These are phyloP conservation scores for Mycena maculata DNA, from an alignment of 768 basidiomycete species.

Conservation along the genomic window DNA sequence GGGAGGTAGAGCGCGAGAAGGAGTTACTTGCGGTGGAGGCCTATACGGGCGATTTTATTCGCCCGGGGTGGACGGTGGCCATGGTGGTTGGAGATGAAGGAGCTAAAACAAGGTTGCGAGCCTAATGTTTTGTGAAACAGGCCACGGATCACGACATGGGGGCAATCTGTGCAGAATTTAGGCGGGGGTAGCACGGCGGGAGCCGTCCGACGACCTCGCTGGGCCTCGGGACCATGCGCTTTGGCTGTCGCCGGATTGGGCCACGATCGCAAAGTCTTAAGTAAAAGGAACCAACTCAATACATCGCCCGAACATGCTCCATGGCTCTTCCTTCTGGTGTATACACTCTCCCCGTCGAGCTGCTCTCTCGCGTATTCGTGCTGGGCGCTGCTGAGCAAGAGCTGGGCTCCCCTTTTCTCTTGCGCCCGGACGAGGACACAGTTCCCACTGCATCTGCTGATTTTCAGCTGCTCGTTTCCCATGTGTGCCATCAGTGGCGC, in stretches of 20 bases:
- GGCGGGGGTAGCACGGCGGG: slow-evolving; percentile 21
- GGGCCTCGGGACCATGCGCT: background rate
- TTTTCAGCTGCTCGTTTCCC: slow-evolving; percentile 68
- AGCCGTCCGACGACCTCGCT: slow-evolving; percentile 13
- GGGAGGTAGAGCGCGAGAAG: slow-evolving; percentile 31
- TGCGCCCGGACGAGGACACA: slow-evolving; percentile 59
- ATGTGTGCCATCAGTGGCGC: slow-evolving; percentile 70
- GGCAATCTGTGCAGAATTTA: slow-evolving; percentile 16
- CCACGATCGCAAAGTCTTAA: slow-evolving; percentile 21
- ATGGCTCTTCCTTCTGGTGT: slow-evolving; percentile 37
- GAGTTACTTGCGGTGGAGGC: slow-evolving; percentile 13
- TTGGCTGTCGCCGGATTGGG: slow-evolving; percentile 23
- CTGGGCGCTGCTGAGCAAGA: slow-evolving; percentile 62
- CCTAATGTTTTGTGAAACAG: slow-evolving; percentile 25
- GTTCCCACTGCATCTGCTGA: slow-evolving; percentile 54
- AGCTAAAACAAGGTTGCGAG: slow-evolving; percentile 30
- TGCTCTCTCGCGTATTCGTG: slow-evolving; percentile 67
- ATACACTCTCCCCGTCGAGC: slow-evolving; percentile 66
- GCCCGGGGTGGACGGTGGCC: slow-evolving; percentile 17
- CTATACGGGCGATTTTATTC: slow-evolving; percentile 2
- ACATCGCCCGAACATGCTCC: slow-evolving; percentile 14
- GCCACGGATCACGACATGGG: slow-evolving; percentile 18
- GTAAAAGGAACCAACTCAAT: slow-evolving; percentile 21
- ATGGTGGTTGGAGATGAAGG: slow-evolving; percentile 28
- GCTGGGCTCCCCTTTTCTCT: slow-evolving; percentile 58